Conservation (phyloP, 495 filamentous ascomycete species). For the Tuber brumale region DNA sequence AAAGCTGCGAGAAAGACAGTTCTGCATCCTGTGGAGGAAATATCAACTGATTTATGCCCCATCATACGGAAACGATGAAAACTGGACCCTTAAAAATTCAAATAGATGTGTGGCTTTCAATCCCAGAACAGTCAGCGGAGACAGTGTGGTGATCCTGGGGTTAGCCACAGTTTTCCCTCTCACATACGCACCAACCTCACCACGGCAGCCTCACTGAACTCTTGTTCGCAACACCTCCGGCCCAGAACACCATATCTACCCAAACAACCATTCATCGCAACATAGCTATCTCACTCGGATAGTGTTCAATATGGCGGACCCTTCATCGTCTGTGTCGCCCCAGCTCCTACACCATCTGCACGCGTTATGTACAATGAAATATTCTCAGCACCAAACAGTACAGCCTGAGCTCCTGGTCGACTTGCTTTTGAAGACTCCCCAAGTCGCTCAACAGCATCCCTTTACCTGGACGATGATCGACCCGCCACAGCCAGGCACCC, state of each 20-base stretch:
- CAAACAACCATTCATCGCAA: neutral
- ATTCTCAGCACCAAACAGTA: constrained; percentile 29
- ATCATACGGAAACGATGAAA: neutral
- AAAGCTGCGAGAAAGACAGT: neutral
- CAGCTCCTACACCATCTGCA: constrained; percentile 36
- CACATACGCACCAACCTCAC: constrained; percentile 19
- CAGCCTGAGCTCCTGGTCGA: constrained; percentile 33
- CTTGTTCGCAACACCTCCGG: constrained; percentile 8
- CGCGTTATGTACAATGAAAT: constrained; percentile 35
- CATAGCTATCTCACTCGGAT: neutral
- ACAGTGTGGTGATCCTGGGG: neutral
- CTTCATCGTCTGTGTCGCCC: constrained; percentile 31
- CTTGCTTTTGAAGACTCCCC: constrained; percentile 32
- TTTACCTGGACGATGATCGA: constrained; percentile 92
- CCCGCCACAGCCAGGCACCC: constrained; percentile 67
- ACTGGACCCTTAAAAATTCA: neutral
- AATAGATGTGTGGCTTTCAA: neutral
- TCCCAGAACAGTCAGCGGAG: neutral
- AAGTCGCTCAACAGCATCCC: constrained; percentile 44
- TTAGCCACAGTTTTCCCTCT: neutral
- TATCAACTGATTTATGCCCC: neutral
- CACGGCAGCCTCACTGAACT: constrained; percentile 10
- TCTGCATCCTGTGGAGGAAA: neutral
- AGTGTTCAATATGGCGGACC: constrained; percentile 26
- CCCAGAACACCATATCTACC: constrained; percentile 1